These are phyloP conservation scores for Pyrenochaeta sp. DNA, from an alignment of 2,329 filamentous ascomycete genomes.

Conservation along the genomic window DNA sequence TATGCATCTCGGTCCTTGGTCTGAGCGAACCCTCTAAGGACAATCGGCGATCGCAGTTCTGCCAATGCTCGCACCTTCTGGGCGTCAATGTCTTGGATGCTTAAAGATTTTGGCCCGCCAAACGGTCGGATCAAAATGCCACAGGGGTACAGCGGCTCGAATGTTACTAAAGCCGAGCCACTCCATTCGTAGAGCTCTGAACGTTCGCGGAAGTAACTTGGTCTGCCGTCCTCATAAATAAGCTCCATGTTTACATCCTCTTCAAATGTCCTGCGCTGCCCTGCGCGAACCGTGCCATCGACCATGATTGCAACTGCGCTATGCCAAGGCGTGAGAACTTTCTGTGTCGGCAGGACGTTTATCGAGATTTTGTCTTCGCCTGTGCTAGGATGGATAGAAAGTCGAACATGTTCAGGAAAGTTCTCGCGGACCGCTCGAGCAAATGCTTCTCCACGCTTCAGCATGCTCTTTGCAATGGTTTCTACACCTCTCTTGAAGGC, in stretches of 20 bases:
- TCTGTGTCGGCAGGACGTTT: constrained; percentile 15
- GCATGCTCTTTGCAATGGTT: constrained; percentile 31
- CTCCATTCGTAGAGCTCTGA: constrained; percentile 23
- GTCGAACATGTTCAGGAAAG: constrained; percentile 20
- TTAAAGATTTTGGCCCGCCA: constrained; percentile 17
- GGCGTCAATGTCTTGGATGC: constrained; percentile 55
- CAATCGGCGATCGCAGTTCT: constrained; percentile 60
- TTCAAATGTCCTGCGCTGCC: constrained; percentile 11
- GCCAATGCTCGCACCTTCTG: constrained; percentile 56
- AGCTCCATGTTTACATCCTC: constrained; percentile 15
- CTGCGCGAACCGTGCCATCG: constrained; percentile 15
- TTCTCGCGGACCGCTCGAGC: constrained; percentile 18
- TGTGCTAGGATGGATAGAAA: constrained; percentile 33
- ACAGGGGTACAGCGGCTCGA: constrained; percentile 29
- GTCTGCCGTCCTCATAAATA: constrained; percentile 15
- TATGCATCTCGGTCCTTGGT: constrained; percentile 58
- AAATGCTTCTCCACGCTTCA: constrained; percentile 28
- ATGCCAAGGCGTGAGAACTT: constrained; percentile 24
- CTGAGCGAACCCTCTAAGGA: constrained; percentile 61
- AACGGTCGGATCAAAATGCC: constrained; percentile 27
- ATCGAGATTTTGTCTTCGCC: constrained; percentile 31
- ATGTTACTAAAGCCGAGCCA: constrained; percentile 5
- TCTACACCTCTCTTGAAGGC: constrained; percentile 30
- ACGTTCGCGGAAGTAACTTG: constrained; percentile 26
- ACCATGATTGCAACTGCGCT: constrained; percentile 10